Percentiles rank a stretch among this genome's conserved stretches.
Evolutionary conservation across 179 eudicot genomes (phyloP).

Genomic region (Beta corolliflora): DNA sequence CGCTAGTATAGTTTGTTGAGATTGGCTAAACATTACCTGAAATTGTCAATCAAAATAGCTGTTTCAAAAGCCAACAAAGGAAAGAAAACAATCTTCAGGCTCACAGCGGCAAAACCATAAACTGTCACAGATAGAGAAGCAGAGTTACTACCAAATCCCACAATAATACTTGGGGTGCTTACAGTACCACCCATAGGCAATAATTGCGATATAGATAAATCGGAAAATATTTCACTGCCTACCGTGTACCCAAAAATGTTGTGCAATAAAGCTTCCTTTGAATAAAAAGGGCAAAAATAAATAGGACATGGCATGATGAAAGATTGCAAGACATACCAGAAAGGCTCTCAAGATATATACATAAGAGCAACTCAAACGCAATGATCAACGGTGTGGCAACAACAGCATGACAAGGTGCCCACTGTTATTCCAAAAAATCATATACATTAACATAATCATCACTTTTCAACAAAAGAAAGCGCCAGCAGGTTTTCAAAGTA

Average conservation of each 20-base stretch:
- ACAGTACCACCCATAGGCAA: background rate
- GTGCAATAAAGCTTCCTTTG: background rate
- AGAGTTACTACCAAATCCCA: background rate
- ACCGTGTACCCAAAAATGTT: background rate
- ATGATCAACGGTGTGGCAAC: conserved; percentile 88
- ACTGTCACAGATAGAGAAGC: conserved; percentile 42
- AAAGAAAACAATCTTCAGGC: conserved; percentile 82
- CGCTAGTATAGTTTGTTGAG: background rate
- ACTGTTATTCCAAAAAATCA: conserved; percentile 43
- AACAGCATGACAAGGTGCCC: conserved; percentile 98
- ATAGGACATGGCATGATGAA: background rate
- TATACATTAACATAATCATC: background rate
- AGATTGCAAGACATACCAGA: conserved; percentile 52
- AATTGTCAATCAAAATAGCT: conserved; percentile 72
- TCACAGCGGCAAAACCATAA: conserved; percentile 50
- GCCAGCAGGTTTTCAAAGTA: background rate
- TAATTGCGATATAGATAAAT: background rate
- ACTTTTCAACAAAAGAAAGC: conserved; percentile 20
- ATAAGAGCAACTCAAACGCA: conserved; percentile 93
- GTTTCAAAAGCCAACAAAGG: conserved; percentile 79
- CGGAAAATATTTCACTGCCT: conserved; percentile 9
- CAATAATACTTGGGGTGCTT: background rate
- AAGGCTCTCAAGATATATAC: conserved; percentile 82
- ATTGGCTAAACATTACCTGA: conserved; percentile 54
- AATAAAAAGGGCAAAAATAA: background rate